Percentiles rank a stretch among this genome's conserved stretches.
phyloP scores from a whole-genome alignment of 495 filamentous ascomycete species.

The Geopyxis carbonaria region DNA sequence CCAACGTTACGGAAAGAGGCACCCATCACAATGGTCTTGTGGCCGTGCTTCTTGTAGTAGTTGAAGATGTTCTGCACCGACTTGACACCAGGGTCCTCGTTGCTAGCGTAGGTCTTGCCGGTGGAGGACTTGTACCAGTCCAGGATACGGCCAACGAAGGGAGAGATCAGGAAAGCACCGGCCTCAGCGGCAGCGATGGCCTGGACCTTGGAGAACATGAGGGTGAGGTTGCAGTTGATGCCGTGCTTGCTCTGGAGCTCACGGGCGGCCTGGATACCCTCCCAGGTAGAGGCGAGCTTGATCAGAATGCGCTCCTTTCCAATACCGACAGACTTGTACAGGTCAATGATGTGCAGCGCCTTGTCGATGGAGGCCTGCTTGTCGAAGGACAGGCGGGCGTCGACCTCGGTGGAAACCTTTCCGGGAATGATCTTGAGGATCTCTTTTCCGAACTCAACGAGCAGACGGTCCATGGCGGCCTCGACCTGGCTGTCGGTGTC shows the following conservation, averaged over 20 bases:
- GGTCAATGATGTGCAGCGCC: slow-evolving; percentile 94
- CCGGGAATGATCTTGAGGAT: slow-evolving; percentile 94
- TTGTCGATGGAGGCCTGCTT: slow-evolving; percentile 83
- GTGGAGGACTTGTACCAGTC: slow-evolving; percentile 97
- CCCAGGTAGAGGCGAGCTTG: slow-evolving; percentile 77
- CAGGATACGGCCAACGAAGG: slow-evolving; percentile 97
- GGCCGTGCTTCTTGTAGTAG: slow-evolving; percentile 99
- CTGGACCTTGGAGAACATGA: slow-evolving; percentile 95
- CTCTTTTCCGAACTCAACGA: slow-evolving; percentile 95
- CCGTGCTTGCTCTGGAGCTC: slow-evolving; percentile 82
- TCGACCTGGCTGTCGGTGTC: slow-evolving; percentile 59
- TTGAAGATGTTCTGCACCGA: slow-evolving; percentile 94
- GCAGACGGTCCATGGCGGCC: slow-evolving; percentile 70
- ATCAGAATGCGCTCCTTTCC: slow-evolving; percentile 86
- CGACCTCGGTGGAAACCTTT: slow-evolving; percentile 97
- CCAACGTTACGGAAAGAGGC: slow-evolving; percentile 90
- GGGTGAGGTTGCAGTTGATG: slow-evolving; percentile 96
- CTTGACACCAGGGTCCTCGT: slow-evolving; percentile 94
- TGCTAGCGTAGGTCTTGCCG: slow-evolving; percentile 74
- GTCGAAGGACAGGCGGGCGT: slow-evolving; percentile 92
- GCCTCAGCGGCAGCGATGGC: slow-evolving; percentile 94
- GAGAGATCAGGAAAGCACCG: slow-evolving; percentile 94
- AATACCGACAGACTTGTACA: slow-evolving; percentile 84
- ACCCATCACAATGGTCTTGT: slow-evolving; percentile 95
- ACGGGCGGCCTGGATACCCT: slow-evolving; percentile 95